Evolutionary conservation across 805 yeast species (phyloP).

Genomic region (Sungouiozyma ichnusensis): DNA sequence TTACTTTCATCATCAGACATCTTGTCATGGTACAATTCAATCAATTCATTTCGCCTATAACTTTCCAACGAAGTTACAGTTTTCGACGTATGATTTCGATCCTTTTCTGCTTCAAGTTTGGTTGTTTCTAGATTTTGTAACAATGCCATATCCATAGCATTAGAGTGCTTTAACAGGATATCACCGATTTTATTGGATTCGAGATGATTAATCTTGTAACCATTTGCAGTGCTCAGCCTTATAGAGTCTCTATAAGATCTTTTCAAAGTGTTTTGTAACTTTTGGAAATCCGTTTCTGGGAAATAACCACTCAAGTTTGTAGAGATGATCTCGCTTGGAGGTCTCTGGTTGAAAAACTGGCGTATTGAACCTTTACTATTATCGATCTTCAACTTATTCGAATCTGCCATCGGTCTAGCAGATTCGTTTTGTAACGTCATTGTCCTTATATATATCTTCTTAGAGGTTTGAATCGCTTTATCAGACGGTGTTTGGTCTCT

Average conservation of each 20-base stretch:
- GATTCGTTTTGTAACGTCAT: constrained; percentile 1
- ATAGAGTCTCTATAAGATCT: constrained; percentile 76
- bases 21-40: background rate
- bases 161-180: constrained; percentile 44
- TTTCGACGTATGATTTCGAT: background rate
- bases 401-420: background rate
- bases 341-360: constrained; percentile 72
- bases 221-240: constrained; percentile 30
- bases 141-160: constrained; percentile 43
- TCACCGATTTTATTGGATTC: constrained; percentile 51
- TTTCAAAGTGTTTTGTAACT: constrained; percentile 68
- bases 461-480: constrained; percentile 47
- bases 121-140: constrained; percentile 28
- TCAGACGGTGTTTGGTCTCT: constrained; percentile 52
- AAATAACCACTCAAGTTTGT: constrained; percentile 83
- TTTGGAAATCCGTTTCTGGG: constrained; percentile 67
- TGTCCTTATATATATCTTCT: constrained; percentile 30
- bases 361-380: constrained; percentile 25
- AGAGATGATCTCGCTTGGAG: constrained; percentile 86
- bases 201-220: constrained; percentile 20
- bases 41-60: background rate
- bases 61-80: background rate
- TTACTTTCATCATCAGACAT: constrained; percentile 2
- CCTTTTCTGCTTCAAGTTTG: constrained; percentile 21
- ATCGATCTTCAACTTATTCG: constrained; percentile 11